Base-by-base conservation (phyloP, 148 eudicot species). In the Rhododendron ovatum region DNA sequence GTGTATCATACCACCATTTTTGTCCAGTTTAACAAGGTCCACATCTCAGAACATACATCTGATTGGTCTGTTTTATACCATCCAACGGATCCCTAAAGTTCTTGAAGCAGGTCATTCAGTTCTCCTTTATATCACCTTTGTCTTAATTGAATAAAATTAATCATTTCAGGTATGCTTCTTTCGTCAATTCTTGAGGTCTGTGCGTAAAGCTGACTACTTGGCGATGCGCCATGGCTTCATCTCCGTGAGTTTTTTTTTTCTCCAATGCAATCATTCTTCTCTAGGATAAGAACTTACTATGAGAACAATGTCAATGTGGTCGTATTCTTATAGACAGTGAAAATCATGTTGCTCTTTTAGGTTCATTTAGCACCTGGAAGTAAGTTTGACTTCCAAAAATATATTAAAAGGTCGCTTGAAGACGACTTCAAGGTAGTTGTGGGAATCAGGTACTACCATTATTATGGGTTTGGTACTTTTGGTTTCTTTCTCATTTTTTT, bases 391-490 rank as follows among this genome's bases (percentile, higher is more conserved):
- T 97, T 97, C 88, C 99, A 95, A 88, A 97, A 95, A 84, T 97
- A 97, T 87, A 94, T 97, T 78, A 94, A 94, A 89, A 93, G 99
- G 84, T 97, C 99, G 12, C 86, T 97, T 43, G 99, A 97, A 94
- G 99, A 97, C 48, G 99, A 97, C 92, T 97, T 93, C 86, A 97
- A 97, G 91, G 96, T 94, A 65, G 91, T 97, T 85, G 98, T 97
- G 35, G 99, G 99, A 78, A 94, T 97, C 87, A 95, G 96, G 99
- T 97, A 87, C 11, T 77, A 10, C 50, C 22, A 45, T 80, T 28
- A 35, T 33, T 14, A 7, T n/a, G 48, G 73, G n/a, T 41, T 82
- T 59, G 53, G 37, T 35, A 55, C 17, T 30, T 39, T 50, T 51
- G 14, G 7, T 43, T 84, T 51, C 50, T 41, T 82, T 9, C 28